Evolutionary conservation across 768 basidiomycete genomes (phyloP).

Genomic region (Dioszegia crocea): DNA sequence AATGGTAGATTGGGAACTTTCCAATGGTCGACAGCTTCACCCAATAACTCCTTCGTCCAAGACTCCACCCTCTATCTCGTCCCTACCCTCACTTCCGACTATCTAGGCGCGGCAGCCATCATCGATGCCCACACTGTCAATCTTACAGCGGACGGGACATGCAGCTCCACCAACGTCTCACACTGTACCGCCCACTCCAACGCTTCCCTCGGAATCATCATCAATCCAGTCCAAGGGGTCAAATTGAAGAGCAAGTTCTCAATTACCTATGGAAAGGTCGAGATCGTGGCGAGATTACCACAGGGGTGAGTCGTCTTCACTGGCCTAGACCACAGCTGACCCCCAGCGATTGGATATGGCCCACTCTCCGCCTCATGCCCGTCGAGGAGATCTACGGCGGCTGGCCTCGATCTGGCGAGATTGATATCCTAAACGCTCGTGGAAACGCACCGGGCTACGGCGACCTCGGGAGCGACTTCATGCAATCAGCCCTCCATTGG

Average conservation of each 20-base stretch:
- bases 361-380: slow-evolving; percentile 54
- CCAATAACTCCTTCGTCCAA: slow-evolving; percentile 58
- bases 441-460: slow-evolving; percentile 58
- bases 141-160: slow-evolving; percentile 60
- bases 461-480: slow-evolving; percentile 54
- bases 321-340: no score
- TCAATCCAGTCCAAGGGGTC: slow-evolving; percentile 79
- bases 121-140: slow-evolving; percentile 70
- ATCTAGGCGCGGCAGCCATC: slow-evolving; percentile 52
- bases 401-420: slow-evolving; percentile 64
- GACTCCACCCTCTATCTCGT: slow-evolving; percentile 79
- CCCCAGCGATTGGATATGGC: slow-evolving; percentile 50
- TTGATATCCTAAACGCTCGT: slow-evolving; percentile 64
- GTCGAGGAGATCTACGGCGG: slow-evolving; percentile 52
- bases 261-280: slow-evolving; percentile 76
- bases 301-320: no score
- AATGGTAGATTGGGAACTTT: slow-evolving; percentile 71
- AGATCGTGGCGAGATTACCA: slow-evolving; percentile 76
- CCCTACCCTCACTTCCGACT: slow-evolving; percentile 71
- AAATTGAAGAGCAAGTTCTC: slow-evolving; percentile 70
- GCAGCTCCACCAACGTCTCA: slow-evolving; percentile 65
- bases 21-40: slow-evolving; percentile 73
- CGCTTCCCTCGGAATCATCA: slow-evolving; percentile 54
- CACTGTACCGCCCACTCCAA: slow-evolving; percentile 43
- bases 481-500: slow-evolving; percentile 62